These are phyloP conservation scores for Colletotrichum magnum DNA, from an alignment of 2,329 filamentous ascomycete species.

Conservation along the genomic window DNA sequence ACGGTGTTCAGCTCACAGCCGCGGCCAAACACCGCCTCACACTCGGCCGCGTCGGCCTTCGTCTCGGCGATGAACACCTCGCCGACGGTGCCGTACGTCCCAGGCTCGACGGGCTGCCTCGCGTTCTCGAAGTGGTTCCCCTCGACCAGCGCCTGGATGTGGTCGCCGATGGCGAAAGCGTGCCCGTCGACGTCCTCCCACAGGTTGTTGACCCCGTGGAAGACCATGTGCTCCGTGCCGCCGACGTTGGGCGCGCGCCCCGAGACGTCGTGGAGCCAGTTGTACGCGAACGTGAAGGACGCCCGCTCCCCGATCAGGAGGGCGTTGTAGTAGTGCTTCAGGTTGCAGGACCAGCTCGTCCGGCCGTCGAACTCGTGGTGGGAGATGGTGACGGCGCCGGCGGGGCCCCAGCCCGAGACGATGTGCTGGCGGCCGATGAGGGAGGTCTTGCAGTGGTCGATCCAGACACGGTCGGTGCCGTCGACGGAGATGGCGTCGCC, in stretches of 20 bases:
- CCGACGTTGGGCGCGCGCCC: conserved; percentile 50
- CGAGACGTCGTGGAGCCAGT: conserved; percentile 61
- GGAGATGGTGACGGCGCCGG: conserved; percentile 57
- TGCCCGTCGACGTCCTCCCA: conserved; percentile 58
- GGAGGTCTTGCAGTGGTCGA: conserved; percentile 56
- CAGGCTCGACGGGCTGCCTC: conserved; percentile 53
- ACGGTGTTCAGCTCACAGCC: conserved; percentile 45
- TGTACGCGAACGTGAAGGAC: conserved; percentile 57
- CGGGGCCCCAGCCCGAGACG: conserved; percentile 30
- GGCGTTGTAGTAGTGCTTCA: conserved; percentile 62
- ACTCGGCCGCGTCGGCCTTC: conserved; percentile 33
- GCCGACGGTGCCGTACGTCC: conserved; percentile 40
- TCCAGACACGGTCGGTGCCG: conserved; percentile 51
- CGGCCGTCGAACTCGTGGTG: conserved; percentile 62
- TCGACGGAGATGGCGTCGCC: conserved; percentile 52
- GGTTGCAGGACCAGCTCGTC: conserved; percentile 60
- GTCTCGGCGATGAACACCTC: conserved; percentile 43
- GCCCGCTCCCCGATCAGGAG: conserved; percentile 57
- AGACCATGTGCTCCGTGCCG: conserved; percentile 41
- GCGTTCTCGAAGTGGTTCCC: conserved; percentile 61
- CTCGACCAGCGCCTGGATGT: conserved; percentile 53
- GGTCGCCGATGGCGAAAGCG: conserved; percentile 57
- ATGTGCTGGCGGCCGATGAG: conserved; percentile 61
- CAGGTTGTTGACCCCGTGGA: conserved; percentile 59
- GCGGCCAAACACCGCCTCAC: conserved; percentile 46